phyloP scores from a whole-genome alignment of 495 filamentous ascomycete genomes.

The Aspergillus bridgeri region DNA sequence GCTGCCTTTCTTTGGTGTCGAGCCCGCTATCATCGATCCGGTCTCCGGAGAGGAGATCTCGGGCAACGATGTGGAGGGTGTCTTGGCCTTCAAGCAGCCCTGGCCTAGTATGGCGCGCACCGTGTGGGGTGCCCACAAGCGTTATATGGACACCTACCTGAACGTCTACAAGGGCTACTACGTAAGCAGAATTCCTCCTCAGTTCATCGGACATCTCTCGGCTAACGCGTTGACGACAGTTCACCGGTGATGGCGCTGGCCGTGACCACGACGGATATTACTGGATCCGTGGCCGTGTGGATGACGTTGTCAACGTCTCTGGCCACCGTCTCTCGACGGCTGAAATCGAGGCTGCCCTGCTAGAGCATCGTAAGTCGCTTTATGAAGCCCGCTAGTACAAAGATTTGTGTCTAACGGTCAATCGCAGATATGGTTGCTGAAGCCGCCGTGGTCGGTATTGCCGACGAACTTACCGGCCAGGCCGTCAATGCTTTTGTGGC shows the following conservation, averaged over 20 bases:
- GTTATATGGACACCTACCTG: constrained; percentile 98
- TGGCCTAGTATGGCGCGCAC: constrained; percentile 99
- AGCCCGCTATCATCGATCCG: constrained; percentile 96
- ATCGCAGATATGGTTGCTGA: constrained; percentile 64
- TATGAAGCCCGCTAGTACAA: neutral
- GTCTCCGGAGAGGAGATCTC: constrained; percentile 90
- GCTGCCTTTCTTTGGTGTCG: constrained; percentile 89
- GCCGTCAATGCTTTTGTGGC: constrained; percentile 96
- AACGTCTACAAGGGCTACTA: constrained; percentile 99
- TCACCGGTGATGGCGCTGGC: constrained; percentile 96
- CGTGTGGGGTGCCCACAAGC: constrained; percentile 96
- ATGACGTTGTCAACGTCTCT: constrained; percentile 97
- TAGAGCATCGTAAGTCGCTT: constrained; percentile 71
- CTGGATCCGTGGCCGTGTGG: constrained; percentile 98
- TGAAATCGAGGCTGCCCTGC: constrained; percentile 93
- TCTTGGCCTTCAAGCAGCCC: constrained; percentile 94
- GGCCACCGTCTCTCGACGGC: constrained; percentile 95
- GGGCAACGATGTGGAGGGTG: constrained; percentile 97
- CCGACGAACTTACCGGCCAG: constrained; percentile 92
- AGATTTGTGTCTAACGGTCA: constrained; percentile 12
- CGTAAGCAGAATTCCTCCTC: constrained; percentile 49
- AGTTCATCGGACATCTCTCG: neutral
- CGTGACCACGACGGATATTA: constrained; percentile 99
- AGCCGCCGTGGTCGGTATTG: constrained; percentile 90
- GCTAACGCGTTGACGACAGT: constrained; percentile 49